phyloP scores from a whole-genome alignment of 2,329 filamentous ascomycete species.

The Xylaria sp. region DNA sequence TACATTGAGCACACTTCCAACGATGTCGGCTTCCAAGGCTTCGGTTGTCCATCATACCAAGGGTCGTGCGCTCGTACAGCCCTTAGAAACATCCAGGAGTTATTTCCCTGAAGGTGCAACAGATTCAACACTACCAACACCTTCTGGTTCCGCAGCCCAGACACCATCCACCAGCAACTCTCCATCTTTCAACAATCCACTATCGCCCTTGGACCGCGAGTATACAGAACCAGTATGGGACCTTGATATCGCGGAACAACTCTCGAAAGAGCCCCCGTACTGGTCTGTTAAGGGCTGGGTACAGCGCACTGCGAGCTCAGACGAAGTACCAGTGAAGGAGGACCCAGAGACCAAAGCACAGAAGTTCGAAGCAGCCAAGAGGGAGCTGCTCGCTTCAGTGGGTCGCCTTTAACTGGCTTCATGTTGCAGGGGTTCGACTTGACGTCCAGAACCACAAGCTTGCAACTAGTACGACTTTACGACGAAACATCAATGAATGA shows the following conservation, averaged over 20 bases:
- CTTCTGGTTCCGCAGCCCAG: background rate
- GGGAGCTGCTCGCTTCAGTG: slow-evolving; percentile 55
- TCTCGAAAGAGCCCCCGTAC: slow-evolving; percentile 47
- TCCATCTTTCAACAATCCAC: slow-evolving; percentile 40
- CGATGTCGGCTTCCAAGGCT: slow-evolving; percentile 23
- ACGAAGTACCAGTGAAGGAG: slow-evolving; percentile 33
- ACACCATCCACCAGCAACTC: slow-evolving; percentile 24
- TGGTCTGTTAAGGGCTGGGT: slow-evolving; percentile 47
- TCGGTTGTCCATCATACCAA: background rate
- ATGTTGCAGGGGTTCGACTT: background rate
- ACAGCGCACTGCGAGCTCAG: slow-evolving; percentile 41
- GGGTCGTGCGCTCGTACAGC: slow-evolving; percentile 22
- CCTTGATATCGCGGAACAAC: slow-evolving; percentile 47
- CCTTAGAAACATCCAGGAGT: slow-evolving; percentile 37
- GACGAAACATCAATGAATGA: slow-evolving; percentile 14
- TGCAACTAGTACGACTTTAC: slow-evolving; percentile 22
- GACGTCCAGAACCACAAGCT: slow-evolving; percentile 8
- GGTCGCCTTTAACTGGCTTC: slow-evolving; percentile 40
- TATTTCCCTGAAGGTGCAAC: slow-evolving; percentile 40
- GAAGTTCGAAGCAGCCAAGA: slow-evolving; percentile 61
- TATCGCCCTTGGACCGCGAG: slow-evolving; percentile 46
- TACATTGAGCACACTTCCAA: background rate
- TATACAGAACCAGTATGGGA: slow-evolving; percentile 44
- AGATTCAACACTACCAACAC: background rate
- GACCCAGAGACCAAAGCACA: slow-evolving; percentile 52